Base-by-base conservation (phyloP, 768 basidiomycete genomes). In the Tulasnella sp. region DNA sequence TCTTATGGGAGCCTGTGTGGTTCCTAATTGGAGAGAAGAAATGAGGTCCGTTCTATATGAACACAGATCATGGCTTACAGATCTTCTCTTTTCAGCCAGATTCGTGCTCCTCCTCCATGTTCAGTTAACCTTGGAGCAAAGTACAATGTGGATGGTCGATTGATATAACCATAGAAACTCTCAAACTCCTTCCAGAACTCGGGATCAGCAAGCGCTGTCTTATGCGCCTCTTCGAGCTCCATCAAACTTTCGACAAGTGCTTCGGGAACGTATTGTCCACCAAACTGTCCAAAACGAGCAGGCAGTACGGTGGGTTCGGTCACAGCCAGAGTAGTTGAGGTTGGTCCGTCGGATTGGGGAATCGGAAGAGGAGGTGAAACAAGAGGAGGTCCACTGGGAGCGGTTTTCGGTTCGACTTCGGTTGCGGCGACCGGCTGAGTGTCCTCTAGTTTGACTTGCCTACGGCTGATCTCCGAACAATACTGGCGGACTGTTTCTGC, bases 1-100 rank as follows among this genome's bases (percentile, higher is more conserved):
- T 98, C 67, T 98, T 99, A 67, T 99, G 95, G 8, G 92, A 96
- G 13, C 95, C 95, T 0, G 95, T 98, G 63, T 98, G 93, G 64
- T 99, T 99, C 53, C 85, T 88, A 19, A 2, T 10, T 42, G 53
- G 24, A 8, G 15, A 15, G 20, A 54, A 25, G 42, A 44, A 52
- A 55, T 58, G 42, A 48, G 32, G 29, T 4, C 37, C 12, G 25
- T 16, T 19, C 24, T 24, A 24, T 27, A n/a, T 42, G 33, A 19
- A 39, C 16, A 19, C 44, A 19, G 47, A 3, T 13, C 25, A 25
- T 5, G 5, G 33, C 82, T 56, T 56, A 83, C 83, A 93, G 62
- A 59, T 93, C 90, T 67, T 92, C 93, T 40, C 91, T 79, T 72
- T 99, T 99, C 60, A 99, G 69, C 95, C 95, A 99, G 58, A 99